These are phyloP conservation scores for Xylaria polymorpha DNA, from an alignment of 2,329 filamentous ascomycete genomes.

Conservation along the genomic window DNA sequence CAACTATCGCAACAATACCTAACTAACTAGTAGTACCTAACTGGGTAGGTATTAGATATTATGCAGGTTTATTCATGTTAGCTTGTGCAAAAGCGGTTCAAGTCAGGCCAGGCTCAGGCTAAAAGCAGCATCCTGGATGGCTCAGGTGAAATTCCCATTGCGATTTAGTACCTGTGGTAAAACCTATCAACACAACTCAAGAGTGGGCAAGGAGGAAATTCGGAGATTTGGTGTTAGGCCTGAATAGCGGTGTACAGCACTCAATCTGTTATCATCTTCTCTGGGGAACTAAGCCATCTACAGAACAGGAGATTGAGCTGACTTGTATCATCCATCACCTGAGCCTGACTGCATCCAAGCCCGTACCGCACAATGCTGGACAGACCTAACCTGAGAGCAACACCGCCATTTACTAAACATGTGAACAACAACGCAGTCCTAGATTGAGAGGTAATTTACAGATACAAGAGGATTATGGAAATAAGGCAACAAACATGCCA, in stretches of 20 bases:
- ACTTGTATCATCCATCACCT: slow-evolving; percentile 1
- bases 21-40: too few relatives aligned
- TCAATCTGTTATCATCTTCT: slow-evolving; percentile 11
- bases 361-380: not conserved
- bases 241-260: slow-evolving; percentile 27
- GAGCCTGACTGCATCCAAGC: not conserved
- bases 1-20: too few relatives aligned
- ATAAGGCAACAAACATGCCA: not conserved
- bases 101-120: too few relatives aligned
- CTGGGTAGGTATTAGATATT: too few relatives aligned
- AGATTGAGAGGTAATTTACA: not conserved
- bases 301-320: not conserved
- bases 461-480: not conserved
- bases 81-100: too few relatives aligned
- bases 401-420: not conserved
- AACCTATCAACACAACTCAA: too few relatives aligned
- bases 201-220: not conserved
- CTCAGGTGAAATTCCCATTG: too few relatives aligned
- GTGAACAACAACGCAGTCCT: not conserved
- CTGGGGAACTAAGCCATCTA: slow-evolving; percentile 3
- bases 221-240: slow-evolving; percentile 22
- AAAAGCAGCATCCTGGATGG: too few relatives aligned
- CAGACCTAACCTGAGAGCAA: too few relatives aligned
- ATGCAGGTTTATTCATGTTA: too few relatives aligned
- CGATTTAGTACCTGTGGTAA: too few relatives aligned